Conservation (phyloP, 495 filamentous ascomycete genomes). For the Jackrogersella minutella region DNA sequence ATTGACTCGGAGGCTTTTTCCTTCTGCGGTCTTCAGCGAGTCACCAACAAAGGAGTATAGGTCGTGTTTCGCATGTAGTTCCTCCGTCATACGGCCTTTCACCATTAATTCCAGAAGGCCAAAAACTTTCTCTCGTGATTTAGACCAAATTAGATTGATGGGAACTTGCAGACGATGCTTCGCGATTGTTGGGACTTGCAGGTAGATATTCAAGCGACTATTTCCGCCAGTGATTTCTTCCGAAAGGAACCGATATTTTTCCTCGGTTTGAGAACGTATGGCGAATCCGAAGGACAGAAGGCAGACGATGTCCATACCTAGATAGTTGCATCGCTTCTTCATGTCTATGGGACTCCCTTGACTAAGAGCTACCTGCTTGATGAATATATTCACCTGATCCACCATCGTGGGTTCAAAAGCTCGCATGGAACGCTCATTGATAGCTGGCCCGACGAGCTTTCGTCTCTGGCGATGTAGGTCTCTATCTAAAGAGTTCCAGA, state of each 20-base stretch:
- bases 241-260: constrained; percentile 23
- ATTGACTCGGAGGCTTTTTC: background rate
- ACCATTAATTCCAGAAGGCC: constrained; percentile 28
- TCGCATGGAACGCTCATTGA: constrained; percentile 27
- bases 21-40: constrained; percentile 39
- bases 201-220: constrained; percentile 8
- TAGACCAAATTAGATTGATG: background rate
- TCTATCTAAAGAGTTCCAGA: constrained; percentile 17
- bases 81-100: constrained; percentile 6
- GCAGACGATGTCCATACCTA: constrained; percentile 20
- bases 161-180: constrained; percentile 1
- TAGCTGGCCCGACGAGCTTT: constrained; percentile 18
- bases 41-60: constrained; percentile 50
- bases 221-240: constrained; percentile 21
- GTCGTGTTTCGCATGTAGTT: constrained; percentile 24
- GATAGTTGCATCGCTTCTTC: background rate
- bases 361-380: constrained; percentile 1
- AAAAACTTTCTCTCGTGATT: background rate
- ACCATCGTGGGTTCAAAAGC: constrained; percentile 29
- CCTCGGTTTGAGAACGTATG: constrained; percentile 10
- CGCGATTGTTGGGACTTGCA: constrained; percentile 25
- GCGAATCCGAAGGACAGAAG: constrained; percentile 23
- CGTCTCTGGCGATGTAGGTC: constrained; percentile 15
- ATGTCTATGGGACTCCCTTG: constrained; percentile 29
- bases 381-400: constrained; percentile 19